Evolutionary conservation across 805 yeast genomes (phyloP).

Genomic region (Kodamaea hsintzibuensis): DNA sequence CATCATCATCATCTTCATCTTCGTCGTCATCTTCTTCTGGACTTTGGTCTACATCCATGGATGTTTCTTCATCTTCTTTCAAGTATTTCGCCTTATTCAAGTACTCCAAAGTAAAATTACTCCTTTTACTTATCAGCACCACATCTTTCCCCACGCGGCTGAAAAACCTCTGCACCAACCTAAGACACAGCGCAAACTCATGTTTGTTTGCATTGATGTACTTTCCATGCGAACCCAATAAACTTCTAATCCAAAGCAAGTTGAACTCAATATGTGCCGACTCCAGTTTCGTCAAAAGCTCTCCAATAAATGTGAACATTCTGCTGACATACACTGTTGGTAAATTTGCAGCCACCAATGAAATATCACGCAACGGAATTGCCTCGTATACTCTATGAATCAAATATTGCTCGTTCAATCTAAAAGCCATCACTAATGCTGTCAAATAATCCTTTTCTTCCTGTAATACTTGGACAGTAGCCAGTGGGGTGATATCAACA

Average conservation of each 20-base stretch:
- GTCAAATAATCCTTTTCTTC: slow-evolving; percentile 62
- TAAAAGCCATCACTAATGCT: slow-evolving; percentile 89
- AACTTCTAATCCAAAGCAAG: slow-evolving; percentile 72
- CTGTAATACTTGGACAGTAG: slow-evolving; percentile 58
- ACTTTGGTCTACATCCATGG: slow-evolving; percentile 11
- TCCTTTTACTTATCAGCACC: slow-evolving; percentile 52
- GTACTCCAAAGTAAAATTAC: slow-evolving; percentile 56
- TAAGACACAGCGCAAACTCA: slow-evolving; percentile 61
- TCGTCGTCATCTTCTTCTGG: slow-evolving; percentile 12
- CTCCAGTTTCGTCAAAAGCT: slow-evolving; percentile 51
- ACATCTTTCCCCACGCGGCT: slow-evolving; percentile 74
- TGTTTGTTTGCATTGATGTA: slow-evolving; percentile 64
- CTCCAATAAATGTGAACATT: slow-evolving; percentile 68
- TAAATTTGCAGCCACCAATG: slow-evolving; percentile 62
- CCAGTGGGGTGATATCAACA: slow-evolving; percentile 83
- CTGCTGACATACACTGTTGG: slow-evolving; percentile 78
- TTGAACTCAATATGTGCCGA: slow-evolving; percentile 85
- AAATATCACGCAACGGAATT: slow-evolving; percentile 69
- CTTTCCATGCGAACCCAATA: slow-evolving; percentile 74
- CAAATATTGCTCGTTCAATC: slow-evolving; percentile 79
- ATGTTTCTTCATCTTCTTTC: slow-evolving; percentile 19
- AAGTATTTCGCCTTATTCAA: slow-evolving; percentile 27
- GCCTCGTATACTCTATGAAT: slow-evolving; percentile 73
- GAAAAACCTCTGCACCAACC: slow-evolving; percentile 74
- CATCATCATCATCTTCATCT: slow-evolving; percentile 16